Percentiles rank a stretch among this genome's conserved stretches.
phyloP scores from a whole-genome alignment of 208 protist species.

The Trypanosomatidae sp. region DNA sequence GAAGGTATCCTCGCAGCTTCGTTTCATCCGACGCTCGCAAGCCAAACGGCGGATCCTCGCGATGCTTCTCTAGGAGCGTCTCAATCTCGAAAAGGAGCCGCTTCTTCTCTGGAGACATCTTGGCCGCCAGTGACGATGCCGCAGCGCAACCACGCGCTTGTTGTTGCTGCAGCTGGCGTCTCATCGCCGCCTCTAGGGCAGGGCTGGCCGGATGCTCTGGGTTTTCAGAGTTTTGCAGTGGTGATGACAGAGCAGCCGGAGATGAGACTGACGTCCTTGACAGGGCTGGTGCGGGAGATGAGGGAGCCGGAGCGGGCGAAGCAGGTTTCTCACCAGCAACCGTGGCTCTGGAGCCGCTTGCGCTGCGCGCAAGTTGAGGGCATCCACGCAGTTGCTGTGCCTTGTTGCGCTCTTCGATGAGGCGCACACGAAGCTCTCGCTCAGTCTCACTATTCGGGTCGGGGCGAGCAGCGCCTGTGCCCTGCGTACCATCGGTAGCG shows the following conservation, averaged over 20 bases:
- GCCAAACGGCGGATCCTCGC: slow-evolving; percentile 72
- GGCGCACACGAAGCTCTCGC: slow-evolving; percentile 34
- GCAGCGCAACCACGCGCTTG: slow-evolving; percentile 9
- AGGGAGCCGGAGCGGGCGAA: not conserved
- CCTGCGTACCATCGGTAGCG: not conserved
- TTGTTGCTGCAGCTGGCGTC: slow-evolving; percentile 53
- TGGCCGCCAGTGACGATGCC: slow-evolving; percentile 1
- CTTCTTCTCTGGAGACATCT: slow-evolving; percentile 49
- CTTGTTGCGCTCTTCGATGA: slow-evolving; percentile 45
- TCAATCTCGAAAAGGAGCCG: slow-evolving; percentile 65
- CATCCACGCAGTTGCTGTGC: slow-evolving; percentile 28
- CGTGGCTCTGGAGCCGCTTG: not conserved
- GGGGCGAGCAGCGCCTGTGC: not conserved
- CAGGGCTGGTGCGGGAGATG: not conserved
- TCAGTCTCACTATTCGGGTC: slow-evolving; percentile 41
- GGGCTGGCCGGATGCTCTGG: slow-evolving; percentile 35
- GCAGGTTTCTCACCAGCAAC: not conserved
- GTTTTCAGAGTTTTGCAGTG: not conserved
- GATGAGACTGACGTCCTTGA: not conserved
- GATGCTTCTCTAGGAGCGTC: slow-evolving; percentile 32
- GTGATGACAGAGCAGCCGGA: not conserved
- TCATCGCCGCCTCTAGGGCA: slow-evolving; percentile 71
- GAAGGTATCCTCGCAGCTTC: slow-evolving; percentile 63
- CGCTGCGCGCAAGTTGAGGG: not conserved
- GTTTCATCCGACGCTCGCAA: slow-evolving; percentile 59